Conservation (phyloP, 352 stramenopile genomes). For the Globisporangium uncinulatum region DNA sequence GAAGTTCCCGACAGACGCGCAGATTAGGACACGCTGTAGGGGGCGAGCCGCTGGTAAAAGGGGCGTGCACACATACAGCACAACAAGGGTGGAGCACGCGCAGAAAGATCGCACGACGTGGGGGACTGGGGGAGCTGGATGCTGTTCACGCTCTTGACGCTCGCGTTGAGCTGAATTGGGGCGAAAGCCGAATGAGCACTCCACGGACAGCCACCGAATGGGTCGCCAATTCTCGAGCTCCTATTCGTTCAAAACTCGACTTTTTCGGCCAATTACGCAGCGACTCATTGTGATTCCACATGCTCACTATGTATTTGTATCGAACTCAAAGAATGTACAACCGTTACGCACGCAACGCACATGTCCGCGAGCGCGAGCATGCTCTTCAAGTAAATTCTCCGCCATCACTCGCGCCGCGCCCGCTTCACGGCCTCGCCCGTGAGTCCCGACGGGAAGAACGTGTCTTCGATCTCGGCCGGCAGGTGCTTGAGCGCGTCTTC, state of each 20-base stretch:
- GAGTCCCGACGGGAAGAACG: slow-evolving; percentile 10
- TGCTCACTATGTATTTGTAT: not conserved
- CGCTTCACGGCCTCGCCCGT: slow-evolving; percentile 3
- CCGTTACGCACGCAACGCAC: not conserved
- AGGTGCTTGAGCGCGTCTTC: slow-evolving; percentile 65
- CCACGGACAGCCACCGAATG: not conserved
- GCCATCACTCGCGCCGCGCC: not conserved
- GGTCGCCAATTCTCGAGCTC: too few species aligned
- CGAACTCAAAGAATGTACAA: not conserved
- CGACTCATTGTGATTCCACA: not conserved
- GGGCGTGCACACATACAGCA: slow-evolving; percentile 17
- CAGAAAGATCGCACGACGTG: too few species aligned
- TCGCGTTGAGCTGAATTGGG: too few species aligned
- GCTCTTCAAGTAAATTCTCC: not conserved
- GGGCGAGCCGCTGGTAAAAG: slow-evolving; percentile 70
- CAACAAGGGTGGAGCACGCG: not conserved
- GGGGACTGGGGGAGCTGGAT: too few species aligned
- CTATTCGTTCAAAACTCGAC: not conserved
- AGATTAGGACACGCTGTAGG: slow-evolving; percentile 11
- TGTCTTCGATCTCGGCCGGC: slow-evolving; percentile 43
- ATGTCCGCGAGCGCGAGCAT: not conserved
- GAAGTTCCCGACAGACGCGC: slow-evolving; percentile 10
- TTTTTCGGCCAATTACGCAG: not conserved
- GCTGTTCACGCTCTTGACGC: too few species aligned
- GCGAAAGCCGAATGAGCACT: too few species aligned